Conservation (phyloP, 208 protist genomes). For the Acanthamoeba lenticulata region DNA sequence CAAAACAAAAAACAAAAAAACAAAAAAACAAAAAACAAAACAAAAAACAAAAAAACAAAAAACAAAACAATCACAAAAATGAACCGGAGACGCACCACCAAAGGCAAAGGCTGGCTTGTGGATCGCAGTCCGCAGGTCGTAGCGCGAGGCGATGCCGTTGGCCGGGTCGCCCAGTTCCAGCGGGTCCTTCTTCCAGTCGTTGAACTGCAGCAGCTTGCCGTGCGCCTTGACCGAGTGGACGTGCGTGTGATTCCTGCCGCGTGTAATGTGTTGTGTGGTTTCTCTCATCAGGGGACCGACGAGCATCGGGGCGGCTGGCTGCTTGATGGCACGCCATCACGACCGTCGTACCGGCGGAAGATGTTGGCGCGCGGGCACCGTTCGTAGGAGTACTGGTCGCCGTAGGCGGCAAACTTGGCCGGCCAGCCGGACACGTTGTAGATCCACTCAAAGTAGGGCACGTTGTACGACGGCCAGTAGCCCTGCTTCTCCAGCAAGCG, state of each 20-base stretch:
- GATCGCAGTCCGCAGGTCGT: slow-evolving; percentile 75
- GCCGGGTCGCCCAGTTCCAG: slow-evolving; percentile 74
- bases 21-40: too few relatives aligned
- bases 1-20: too few relatives aligned
- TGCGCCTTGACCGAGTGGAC: slow-evolving; percentile 75
- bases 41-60: too few relatives aligned
- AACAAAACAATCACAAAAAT: neutral
- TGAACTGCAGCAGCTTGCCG: slow-evolving; percentile 77
- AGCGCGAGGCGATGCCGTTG: slow-evolving; percentile 77
- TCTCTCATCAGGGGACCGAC: neutral
- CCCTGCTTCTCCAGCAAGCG: neutral
- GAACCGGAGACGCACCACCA: slow-evolving; percentile 77
- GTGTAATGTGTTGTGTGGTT: neutral
- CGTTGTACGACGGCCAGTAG: slow-evolving; percentile 91
- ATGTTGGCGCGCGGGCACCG: slow-evolving; percentile 84
- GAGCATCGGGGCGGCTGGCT: too few relatives aligned
- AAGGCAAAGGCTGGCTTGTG: slow-evolving; percentile 64
- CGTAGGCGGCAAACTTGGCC: slow-evolving; percentile 41
- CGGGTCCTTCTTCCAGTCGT: slow-evolving; percentile 87
- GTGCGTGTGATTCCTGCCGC: slow-evolving; percentile 62
- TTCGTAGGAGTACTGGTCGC: slow-evolving; percentile 84
- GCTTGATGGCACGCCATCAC: too few relatives aligned
- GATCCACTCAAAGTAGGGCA: slow-evolving; percentile 87
- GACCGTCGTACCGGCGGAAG: slow-evolving; percentile 79
- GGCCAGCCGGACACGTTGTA: slow-evolving; percentile 87